Conservation (phyloP, 2,329 filamentous ascomycete genomes). For the Trichoderma sp. region DNA sequence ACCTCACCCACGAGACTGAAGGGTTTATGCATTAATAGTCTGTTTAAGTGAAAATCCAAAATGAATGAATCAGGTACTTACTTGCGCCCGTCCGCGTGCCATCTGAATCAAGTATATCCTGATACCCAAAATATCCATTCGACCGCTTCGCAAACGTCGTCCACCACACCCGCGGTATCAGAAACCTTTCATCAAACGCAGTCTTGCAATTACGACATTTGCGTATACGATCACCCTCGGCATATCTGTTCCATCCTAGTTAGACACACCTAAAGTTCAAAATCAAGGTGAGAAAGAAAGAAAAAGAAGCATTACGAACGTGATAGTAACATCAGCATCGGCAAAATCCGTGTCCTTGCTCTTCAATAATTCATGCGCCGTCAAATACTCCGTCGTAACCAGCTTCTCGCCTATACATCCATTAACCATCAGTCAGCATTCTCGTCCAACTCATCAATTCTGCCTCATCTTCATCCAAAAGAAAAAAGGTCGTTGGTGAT, state of each 20-base stretch:
- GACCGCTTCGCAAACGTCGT: constrained; percentile 35
- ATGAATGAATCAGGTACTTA: background rate
- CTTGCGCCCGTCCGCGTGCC: background rate
- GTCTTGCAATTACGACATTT: constrained; percentile 31
- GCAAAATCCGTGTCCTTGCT: background rate
- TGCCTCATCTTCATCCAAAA: background rate
- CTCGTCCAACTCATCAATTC: background rate
- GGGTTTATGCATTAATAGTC: background rate
- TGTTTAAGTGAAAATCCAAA: background rate
- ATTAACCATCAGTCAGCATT: background rate
- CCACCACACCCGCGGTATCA: constrained; percentile 41
- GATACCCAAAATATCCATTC: constrained; percentile 44
- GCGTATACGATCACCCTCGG: constrained; percentile 35
- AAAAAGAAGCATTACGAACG: background rate
- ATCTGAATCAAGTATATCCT: constrained; percentile 23
- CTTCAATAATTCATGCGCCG: background rate
- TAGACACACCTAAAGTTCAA: background rate
- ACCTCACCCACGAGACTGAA: constrained; percentile 37
- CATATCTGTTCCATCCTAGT: constrained; percentile 28
- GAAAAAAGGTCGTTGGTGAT: background rate
- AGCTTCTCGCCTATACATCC: background rate
- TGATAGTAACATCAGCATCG: background rate
- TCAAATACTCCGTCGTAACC: background rate
- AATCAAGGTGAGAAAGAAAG: background rate
- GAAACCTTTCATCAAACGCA: constrained; percentile 29